Conservation (phyloP, 2,329 filamentous ascomycete species). For the Amesomyces nigricolor region DNA sequence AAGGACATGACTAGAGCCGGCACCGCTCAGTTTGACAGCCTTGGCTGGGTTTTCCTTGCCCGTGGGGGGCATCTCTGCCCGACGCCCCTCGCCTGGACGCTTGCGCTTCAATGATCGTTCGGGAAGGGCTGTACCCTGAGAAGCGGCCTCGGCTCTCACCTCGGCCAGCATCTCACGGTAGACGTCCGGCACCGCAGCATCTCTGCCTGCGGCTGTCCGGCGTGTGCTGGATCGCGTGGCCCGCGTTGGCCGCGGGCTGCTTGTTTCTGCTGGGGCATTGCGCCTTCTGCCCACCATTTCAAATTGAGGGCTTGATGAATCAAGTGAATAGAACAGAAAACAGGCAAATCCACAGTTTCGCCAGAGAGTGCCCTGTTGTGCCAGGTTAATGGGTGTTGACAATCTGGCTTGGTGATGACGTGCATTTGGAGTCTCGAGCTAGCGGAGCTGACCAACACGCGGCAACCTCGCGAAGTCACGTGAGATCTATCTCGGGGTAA, state of each 20-base stretch:
- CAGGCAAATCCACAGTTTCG: not conserved
- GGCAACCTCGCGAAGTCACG: conserved; percentile 15
- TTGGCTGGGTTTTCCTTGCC: not conserved
- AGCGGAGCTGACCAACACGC: not conserved
- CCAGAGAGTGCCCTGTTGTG: not conserved
- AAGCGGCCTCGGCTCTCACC: conserved; percentile 5
- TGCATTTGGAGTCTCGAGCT: too few relatives aligned
- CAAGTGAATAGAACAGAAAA: not conserved
- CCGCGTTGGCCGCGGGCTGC: conserved; percentile 13
- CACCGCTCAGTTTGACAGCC: not conserved
- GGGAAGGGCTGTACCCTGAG: not conserved
- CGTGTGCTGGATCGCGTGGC: conserved; percentile 9
- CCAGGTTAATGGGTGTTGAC: too few relatives aligned
- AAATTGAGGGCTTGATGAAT: not conserved
- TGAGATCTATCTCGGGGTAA: not conserved
- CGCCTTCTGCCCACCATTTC: conserved; percentile 27
- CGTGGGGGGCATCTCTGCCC: conserved; percentile 26
- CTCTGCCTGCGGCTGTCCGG: not conserved
- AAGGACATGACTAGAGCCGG: too few relatives aligned
- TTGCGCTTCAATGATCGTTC: conserved; percentile 41
- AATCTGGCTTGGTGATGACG: too few relatives aligned
- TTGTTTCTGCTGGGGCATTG: conserved; percentile 15
- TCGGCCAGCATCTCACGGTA: conserved; percentile 23
- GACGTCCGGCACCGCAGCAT: conserved; percentile 17
- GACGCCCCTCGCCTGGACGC: conserved; percentile 22